Base-by-base conservation (phyloP, 2,329 filamentous ascomycete genomes). In the Pseudopithomyces chartarum region DNA sequence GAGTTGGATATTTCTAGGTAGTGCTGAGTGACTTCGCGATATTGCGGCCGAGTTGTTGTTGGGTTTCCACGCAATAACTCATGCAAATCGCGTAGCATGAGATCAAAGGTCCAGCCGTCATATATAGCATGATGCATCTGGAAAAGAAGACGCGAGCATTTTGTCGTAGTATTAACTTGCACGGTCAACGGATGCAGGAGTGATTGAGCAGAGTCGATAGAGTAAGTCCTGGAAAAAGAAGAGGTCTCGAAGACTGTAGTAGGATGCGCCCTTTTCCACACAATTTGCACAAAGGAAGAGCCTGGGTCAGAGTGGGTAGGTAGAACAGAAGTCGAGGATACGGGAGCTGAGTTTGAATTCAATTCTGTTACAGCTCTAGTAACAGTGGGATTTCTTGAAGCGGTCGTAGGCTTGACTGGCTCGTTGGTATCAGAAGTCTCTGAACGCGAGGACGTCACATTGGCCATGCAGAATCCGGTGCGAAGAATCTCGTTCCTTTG, bases 71-170 rank as follows among this genome's bases (percentile, higher is more conserved):
- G 56, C 68, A 90, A 66, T 1, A 89, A 62, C 0, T 66, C 67
- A 3, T 83, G 80, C 4, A 96, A 76, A 70, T 97, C 91, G 23
- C 82, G 78, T 13, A 91, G 69, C 0, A 96, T 75, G 29, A 94
- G 79, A 50, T 97, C 90, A 68, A 92, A 83, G 0, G 92, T 93
- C 93, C 93, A 97, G n/a, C 92, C 93, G 73, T 97, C 93, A 68
- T 96, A 97, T 1, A 96, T 73, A 0, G 91, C 87, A 74, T 97
- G 93, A 69, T 96, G 92, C 0, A 96, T 79, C 12, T 88, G 81
- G 43, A 91, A 72, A 3, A 78, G 63, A 32, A 46, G 60, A 54
- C 4, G 68, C 48, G 17, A 62, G 17, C 7, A 50, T 32, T 51
- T 61, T 47, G 12, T 64, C 12, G 32, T 49, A 15, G 58, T 48